Evolutionary conservation across 2,329 filamentous ascomycete species (phyloP).

Genomic region (Clarireedia sp.): DNA sequence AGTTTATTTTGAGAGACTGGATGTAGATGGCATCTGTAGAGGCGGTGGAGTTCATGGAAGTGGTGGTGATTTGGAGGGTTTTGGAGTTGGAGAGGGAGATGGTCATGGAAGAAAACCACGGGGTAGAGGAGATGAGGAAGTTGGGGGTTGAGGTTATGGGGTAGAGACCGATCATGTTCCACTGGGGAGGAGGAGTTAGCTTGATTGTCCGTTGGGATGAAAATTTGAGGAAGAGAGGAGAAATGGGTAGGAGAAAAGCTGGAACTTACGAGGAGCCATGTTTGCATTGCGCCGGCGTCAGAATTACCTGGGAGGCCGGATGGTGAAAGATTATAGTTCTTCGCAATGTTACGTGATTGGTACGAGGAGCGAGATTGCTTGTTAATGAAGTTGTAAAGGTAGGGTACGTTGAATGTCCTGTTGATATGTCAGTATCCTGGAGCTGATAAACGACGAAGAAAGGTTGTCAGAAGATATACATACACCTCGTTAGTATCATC

Average conservation of each 20-base stretch:
- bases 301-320: constrained; percentile 38
- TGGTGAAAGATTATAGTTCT: constrained; percentile 1
- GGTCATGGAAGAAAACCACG: constrained; percentile 53
- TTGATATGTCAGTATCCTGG: neutral
- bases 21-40: constrained; percentile 43
- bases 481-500: constrained; percentile 37
- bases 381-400: constrained; percentile 46
- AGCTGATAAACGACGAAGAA: neutral
- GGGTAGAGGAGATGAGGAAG: constrained; percentile 56
- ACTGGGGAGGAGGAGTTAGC: neutral
- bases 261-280: constrained; percentile 43
- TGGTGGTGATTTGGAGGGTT: constrained; percentile 34
- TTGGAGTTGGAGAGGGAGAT: constrained; percentile 38
- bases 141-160: constrained; percentile 61
- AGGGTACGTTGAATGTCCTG: constrained; percentile 51
- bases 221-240: neutral
- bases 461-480: neutral
- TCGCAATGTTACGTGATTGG: constrained; percentile 6
- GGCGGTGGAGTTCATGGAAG: neutral
- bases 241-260: neutral
- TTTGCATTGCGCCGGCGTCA: constrained; percentile 66
- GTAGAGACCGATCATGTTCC: constrained; percentile 54
- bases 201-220: neutral
- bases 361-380: constrained; percentile 24
- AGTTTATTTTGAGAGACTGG: constrained; percentile 58